These are phyloP conservation scores for Sugiyamaella castrensis DNA, from an alignment of 1,139 yeast genomes.

Conservation along the genomic window DNA sequence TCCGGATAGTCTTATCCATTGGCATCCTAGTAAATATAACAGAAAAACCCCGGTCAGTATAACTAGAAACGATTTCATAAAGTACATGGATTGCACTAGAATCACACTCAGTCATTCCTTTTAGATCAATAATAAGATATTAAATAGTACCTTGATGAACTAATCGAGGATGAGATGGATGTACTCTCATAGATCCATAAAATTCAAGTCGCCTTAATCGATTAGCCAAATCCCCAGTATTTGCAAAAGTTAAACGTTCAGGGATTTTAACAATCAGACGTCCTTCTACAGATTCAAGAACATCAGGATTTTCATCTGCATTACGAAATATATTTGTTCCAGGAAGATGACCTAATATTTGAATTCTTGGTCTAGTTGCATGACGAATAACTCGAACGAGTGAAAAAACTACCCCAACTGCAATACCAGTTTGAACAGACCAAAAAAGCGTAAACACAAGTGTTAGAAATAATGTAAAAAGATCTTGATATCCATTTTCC, in stretches of 20 bases:
- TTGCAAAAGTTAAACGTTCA: conserved; percentile 90
- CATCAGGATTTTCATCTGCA: conserved; percentile 53
- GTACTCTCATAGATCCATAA: conserved; percentile 80
- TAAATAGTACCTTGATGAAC: conserved; percentile 55
- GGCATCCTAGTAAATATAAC: conserved; percentile 68
- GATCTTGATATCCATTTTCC: conserved; percentile 78
- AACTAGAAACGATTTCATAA: conserved; percentile 50
- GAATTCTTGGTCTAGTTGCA: conserved; percentile 84
- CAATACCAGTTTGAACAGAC: conserved; percentile 87
- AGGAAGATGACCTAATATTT: conserved; percentile 79
- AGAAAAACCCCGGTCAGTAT: conserved; percentile 56
- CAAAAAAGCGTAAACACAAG: conserved; percentile 69
- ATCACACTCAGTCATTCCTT: conserved; percentile 85
- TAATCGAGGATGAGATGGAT: conserved; percentile 70
- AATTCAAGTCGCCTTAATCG: conserved; percentile 74
- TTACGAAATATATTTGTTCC: conserved; percentile 73
- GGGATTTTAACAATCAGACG: conserved; percentile 85
- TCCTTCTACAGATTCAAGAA: conserved; percentile 71
- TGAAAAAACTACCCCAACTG: conserved; percentile 79
- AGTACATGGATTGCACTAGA: conserved; percentile 83
- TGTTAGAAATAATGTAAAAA: conserved; percentile 70
- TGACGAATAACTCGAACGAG: conserved; percentile 77
- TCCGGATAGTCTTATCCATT: conserved; percentile 40
- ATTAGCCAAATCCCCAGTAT: conserved; percentile 75
- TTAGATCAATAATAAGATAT: conserved; percentile 73